phyloP scores from a whole-genome alignment of 2,329 filamentous ascomycete species.

The Penicillium expansum region DNA sequence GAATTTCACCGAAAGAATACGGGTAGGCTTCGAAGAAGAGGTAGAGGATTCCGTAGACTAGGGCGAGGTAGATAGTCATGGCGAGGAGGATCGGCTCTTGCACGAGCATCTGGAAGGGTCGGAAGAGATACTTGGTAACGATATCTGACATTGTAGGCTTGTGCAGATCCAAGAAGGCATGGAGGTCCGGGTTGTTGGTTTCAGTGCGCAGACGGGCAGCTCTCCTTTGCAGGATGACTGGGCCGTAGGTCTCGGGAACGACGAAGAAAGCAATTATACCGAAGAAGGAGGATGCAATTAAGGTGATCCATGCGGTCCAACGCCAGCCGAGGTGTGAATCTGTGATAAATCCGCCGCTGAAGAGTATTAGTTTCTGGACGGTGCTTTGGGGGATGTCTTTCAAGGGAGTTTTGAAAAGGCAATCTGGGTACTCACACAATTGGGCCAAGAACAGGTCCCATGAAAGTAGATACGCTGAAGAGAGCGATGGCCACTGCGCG shows the following conservation, averaged over 20 bases:
- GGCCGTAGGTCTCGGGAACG: conserved; percentile 52
- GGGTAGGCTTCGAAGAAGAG: conserved; percentile 45
- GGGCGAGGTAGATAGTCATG: conserved; percentile 46
- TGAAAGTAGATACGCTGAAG: conserved; percentile 49
- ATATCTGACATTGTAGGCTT: conserved; percentile 41
- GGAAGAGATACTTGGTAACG: conserved; percentile 45
- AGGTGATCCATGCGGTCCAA: conserved; percentile 58
- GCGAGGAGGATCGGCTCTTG: conserved; percentile 50
- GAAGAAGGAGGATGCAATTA: conserved; percentile 49
- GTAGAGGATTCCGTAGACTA: conserved; percentile 40
- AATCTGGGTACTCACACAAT: conserved; percentile 37
- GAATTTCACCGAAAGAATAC: conserved; percentile 38
- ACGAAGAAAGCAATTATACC: conserved; percentile 45
- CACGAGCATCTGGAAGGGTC: conserved; percentile 48
- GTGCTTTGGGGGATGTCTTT: not conserved
- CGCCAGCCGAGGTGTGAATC: conserved; percentile 54
- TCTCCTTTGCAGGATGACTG: conserved; percentile 49
- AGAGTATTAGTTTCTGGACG: not conserved
- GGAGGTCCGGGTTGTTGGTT: conserved; percentile 49
- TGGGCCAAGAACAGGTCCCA: conserved; percentile 50
- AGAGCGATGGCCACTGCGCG: conserved; percentile 48
- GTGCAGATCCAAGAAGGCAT: conserved; percentile 47
- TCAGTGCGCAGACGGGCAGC: conserved; percentile 49
- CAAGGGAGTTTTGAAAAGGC: not conserved
- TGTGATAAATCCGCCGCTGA: conserved; percentile 49